Evolutionary conservation across 1,139 yeast species (phyloP).

Genomic region (Nakaseomyces sp.): DNA sequence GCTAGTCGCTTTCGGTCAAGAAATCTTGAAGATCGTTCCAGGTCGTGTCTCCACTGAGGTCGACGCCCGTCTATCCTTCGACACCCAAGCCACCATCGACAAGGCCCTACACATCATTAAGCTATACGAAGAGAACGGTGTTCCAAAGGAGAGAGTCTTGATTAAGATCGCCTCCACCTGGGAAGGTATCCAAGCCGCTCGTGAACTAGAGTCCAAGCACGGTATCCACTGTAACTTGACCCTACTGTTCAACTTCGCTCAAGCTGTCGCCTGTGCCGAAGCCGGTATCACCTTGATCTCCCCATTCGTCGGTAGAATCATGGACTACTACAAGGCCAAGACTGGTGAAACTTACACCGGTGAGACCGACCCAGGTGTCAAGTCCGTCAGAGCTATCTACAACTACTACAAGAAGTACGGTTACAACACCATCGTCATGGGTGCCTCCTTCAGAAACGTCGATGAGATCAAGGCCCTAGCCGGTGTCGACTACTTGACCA

Average conservation of each 20-base stretch:
- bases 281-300: slow-evolving; percentile 93
- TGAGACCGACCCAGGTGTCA: slow-evolving; percentile 92
- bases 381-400: slow-evolving; percentile 78
- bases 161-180: slow-evolving; percentile 97
- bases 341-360: slow-evolving; percentile 80
- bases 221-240: slow-evolving; percentile 94
- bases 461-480: slow-evolving; percentile 97
- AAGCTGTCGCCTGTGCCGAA: slow-evolving; percentile 99
- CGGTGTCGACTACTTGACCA: slow-evolving; percentile 94
- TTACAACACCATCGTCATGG: slow-evolving; percentile 98
- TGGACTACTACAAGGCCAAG: slow-evolving; percentile 95
- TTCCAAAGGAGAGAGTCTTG: slow-evolving; percentile 78
- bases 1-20: slow-evolving; percentile 92
- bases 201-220: slow-evolving; percentile 84
- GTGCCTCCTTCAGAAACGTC: slow-evolving; percentile 97
- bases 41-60: slow-evolving; percentile 99
- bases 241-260: slow-evolving; percentile 85
- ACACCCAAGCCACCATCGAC: slow-evolving; percentile 84
- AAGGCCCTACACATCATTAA: slow-evolving; percentile 86
- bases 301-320: slow-evolving; percentile 97
- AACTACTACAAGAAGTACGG: slow-evolving; percentile 97
- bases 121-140: slow-evolving; percentile 76
- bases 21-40: slow-evolving; percentile 89
- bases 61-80: slow-evolving; percentile 93
- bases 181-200: slow-evolving; percentile 99